These are phyloP conservation scores for Spathaspora boniae DNA, from an alignment of 805 yeast genomes.

Conservation along the genomic window DNA sequence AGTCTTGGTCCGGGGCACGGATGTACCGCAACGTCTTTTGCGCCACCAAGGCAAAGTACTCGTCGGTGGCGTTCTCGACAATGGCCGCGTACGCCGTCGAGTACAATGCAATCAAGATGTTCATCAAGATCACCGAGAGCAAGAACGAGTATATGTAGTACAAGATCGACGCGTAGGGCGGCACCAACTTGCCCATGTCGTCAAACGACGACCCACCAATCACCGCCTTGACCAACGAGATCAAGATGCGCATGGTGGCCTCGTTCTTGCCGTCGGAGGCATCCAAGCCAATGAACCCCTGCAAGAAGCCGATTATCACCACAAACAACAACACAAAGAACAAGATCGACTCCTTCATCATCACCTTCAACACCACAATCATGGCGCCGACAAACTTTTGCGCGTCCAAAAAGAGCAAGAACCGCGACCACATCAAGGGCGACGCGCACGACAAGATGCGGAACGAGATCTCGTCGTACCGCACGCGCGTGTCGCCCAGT, in stretches of 20 bases:
- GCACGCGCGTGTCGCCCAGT: slow-evolving; percentile 15
- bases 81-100: slow-evolving; percentile 81
- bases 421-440: slow-evolving; percentile 82
- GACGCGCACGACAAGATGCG: slow-evolving; percentile 75
- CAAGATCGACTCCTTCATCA: slow-evolving; percentile 84
- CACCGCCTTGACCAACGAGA: slow-evolving; percentile 66
- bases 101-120: slow-evolving; percentile 79
- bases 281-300: slow-evolving; percentile 84
- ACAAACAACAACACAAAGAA: slow-evolving; percentile 72
- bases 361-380: slow-evolving; percentile 78
- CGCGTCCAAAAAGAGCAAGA: slow-evolving; percentile 73
- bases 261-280: slow-evolving; percentile 83
- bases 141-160: slow-evolving; percentile 77
- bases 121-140: slow-evolving; percentile 70
- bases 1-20: slow-evolving; percentile 84
- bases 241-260: slow-evolving; percentile 60
- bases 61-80: slow-evolving; percentile 79
- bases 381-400: slow-evolving; percentile 82
- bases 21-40: slow-evolving; percentile 80
- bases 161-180: slow-evolving; percentile 80
- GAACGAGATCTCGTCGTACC: slow-evolving; percentile 58
- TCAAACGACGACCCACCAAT: slow-evolving; percentile 72
- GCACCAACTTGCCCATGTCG: slow-evolving; percentile 68
- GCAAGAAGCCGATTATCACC: slow-evolving; percentile 76
- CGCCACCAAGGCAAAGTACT: slow-evolving; percentile 79